Conservation (phyloP, 164 flowering plant species). For the Vitis rupestris region DNA sequence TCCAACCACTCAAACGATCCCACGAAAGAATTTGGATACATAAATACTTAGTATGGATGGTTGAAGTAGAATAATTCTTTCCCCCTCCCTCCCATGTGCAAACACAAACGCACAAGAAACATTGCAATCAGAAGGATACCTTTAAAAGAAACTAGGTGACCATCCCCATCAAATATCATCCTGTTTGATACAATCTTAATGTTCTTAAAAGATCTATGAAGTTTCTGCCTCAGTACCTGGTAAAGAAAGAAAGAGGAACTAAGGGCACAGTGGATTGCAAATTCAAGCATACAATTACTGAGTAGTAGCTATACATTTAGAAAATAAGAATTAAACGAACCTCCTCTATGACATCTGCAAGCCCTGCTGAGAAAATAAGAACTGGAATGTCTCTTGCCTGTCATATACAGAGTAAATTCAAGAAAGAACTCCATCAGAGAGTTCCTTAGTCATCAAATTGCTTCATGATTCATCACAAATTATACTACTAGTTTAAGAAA, state of each 20-base stretch:
- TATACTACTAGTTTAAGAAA: too few relatives aligned
- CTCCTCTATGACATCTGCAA: slow-evolving; percentile 98
- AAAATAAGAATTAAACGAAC: slow-evolving; percentile 30
- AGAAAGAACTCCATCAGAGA: not conserved
- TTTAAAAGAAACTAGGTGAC: slow-evolving; percentile 72
- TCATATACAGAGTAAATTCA: slow-evolving; percentile 17
- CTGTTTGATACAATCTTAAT: slow-evolving; percentile 78
- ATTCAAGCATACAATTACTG: not conserved
- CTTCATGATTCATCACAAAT: not conserved
- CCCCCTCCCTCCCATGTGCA: too few relatives aligned
- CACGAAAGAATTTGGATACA: too few relatives aligned
- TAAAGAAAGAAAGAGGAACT: slow-evolving; percentile 7
- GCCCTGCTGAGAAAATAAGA: slow-evolving; percentile 94
- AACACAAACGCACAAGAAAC: too few relatives aligned
- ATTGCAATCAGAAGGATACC: slow-evolving; percentile 36
- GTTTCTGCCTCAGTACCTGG: slow-evolving; percentile 88
- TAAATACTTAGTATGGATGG: too few relatives aligned
- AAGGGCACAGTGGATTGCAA: not conserved
- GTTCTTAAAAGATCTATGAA: slow-evolving; percentile 78
- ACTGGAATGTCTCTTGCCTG: slow-evolving; percentile 86
- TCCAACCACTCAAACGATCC: too few relatives aligned
- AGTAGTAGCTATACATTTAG: not conserved
- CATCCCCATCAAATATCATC: slow-evolving; percentile 73
- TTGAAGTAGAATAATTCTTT: too few relatives aligned
- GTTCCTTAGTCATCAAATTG: not conserved